phyloP scores from a whole-genome alignment of 768 basidiomycete genomes.

The Lactarius trivialis region DNA sequence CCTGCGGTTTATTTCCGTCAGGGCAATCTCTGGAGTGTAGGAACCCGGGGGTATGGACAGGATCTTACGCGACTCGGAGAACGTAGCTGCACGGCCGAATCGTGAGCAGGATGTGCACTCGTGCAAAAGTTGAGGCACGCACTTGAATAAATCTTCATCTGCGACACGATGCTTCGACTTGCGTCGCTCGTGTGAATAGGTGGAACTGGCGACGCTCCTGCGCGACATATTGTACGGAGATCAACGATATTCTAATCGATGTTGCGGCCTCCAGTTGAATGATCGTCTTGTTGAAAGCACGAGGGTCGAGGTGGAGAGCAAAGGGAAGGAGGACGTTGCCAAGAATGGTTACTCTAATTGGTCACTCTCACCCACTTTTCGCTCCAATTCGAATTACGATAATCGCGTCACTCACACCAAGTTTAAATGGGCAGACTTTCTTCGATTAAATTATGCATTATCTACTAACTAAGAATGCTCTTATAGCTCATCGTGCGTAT shows the following conservation, averaged over 20 bases:
- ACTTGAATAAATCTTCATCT: constrained; percentile 87
- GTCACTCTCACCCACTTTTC: background rate
- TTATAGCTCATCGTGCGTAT: constrained; percentile 15
- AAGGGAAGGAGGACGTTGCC: background rate
- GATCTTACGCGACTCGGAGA: constrained; percentile 72
- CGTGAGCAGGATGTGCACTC: constrained; percentile 17
- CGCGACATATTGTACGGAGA: constrained; percentile 44
- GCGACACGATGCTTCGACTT: constrained; percentile 70
- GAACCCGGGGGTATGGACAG: constrained; percentile 15
- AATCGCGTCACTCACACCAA: background rate
- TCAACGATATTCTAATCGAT: background rate
- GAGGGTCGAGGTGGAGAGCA: background rate
- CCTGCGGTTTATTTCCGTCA: constrained; percentile 34
- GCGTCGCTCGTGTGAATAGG: constrained; percentile 56
- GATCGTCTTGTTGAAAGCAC: background rate
- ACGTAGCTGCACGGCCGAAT: constrained; percentile 50
- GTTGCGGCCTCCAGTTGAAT: background rate
- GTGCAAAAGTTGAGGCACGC: constrained; percentile 29
- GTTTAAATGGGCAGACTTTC: too few relatives aligned
- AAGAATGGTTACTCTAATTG: background rate
- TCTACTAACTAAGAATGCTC: background rate
- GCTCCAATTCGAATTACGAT: background rate
- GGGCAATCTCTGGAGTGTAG: background rate
- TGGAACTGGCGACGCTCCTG: constrained; percentile 57
- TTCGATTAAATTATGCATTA: background rate